Conservation (phyloP, 768 basidiomycete species). For the Xanthoconium purpureum region DNA sequence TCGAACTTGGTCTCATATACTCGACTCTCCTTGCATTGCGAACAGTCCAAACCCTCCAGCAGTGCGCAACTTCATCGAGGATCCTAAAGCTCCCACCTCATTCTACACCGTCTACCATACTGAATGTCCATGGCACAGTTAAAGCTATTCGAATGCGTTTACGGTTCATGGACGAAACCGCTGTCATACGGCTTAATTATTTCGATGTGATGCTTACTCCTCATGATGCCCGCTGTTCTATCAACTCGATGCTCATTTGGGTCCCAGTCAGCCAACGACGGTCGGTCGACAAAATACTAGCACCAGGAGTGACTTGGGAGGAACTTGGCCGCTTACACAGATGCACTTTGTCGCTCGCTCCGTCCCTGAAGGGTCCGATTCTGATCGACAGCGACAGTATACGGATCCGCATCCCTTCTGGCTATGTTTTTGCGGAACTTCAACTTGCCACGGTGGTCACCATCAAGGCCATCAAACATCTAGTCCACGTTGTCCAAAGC, state of each 20-base stretch:
- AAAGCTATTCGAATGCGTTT: constrained; percentile 47
- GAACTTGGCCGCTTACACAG: constrained; percentile 62
- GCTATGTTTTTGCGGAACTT: constrained; percentile 72
- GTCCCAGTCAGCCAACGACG: constrained; percentile 46
- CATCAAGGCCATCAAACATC: constrained; percentile 71
- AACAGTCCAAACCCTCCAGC: constrained; percentile 43
- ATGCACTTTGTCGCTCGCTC: constrained; percentile 42
- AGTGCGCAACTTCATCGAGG: constrained; percentile 17
- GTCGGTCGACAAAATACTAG: constrained; percentile 30
- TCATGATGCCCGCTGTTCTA: constrained; percentile 31
- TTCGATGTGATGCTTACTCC: constrained; percentile 18
- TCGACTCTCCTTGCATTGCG: constrained; percentile 60
- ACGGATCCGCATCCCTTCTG: constrained; percentile 75
- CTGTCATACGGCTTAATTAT: constrained; percentile 38
- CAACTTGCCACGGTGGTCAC: constrained; percentile 67
- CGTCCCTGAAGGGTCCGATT: constrained; percentile 38
- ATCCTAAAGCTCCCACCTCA: constrained; percentile 17
- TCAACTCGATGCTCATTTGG: constrained; percentile 49
- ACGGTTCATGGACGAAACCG: constrained; percentile 46
- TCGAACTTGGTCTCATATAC: constrained; percentile 70
- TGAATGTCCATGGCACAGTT: constrained; percentile 35
- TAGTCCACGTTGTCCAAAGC: constrained; percentile 51
- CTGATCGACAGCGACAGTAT: constrained; percentile 58
- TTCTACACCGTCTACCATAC: constrained; percentile 11
- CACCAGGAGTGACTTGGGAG: constrained; percentile 57